These are phyloP conservation scores for Oryza glumipatula DNA, from an alignment of 176 grass and related monocot genomes.

Conservation along the genomic window DNA sequence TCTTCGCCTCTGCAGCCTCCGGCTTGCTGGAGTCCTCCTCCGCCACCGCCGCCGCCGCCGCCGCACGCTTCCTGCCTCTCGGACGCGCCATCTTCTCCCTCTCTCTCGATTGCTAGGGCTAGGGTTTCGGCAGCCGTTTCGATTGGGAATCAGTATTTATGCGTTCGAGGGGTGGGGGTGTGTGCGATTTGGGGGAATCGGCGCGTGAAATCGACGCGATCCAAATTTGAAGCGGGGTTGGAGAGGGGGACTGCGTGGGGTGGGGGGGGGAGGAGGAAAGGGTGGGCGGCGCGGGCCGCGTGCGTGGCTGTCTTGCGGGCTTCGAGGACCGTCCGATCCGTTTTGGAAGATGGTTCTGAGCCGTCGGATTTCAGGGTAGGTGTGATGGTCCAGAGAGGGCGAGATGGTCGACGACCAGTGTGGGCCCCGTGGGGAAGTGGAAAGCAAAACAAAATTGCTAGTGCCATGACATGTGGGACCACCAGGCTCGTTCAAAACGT, in stretches of 20 bases:
- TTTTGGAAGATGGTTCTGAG: background rate
- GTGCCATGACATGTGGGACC: background rate
- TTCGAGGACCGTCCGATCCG: conserved; percentile 5
- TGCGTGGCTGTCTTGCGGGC: background rate
- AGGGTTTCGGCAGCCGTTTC: conserved; percentile 36
- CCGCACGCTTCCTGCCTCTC: conserved; percentile 51
- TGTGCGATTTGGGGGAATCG: conserved; percentile 28
- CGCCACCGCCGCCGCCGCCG: conserved; percentile 27
- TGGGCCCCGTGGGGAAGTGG: background rate
- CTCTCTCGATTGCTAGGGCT: conserved; percentile 37
- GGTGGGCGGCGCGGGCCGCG: conserved; percentile 4
- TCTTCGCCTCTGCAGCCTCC: conserved; percentile 20
- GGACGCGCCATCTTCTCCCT: conserved; percentile 38
- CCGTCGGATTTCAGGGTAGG: conserved; percentile 21
- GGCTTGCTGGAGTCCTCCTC: conserved; percentile 14
- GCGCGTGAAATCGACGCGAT: conserved; percentile 57
- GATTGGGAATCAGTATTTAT: conserved; percentile 20
- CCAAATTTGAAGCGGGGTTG: conserved; percentile 69
- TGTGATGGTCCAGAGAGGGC: background rate
- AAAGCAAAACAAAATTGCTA: background rate
- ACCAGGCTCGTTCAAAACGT: background rate
- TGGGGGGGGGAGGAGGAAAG: no score
- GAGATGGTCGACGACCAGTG: background rate
- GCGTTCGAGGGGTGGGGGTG: background rate
- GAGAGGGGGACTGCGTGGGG: no score